A percentile compares a stretch with the other conserved stretches of the same genome.
These are phyloP conservation scores for Poa annua DNA, from an alignment of 176 grass and related monocot genomes.

Conservation along the genomic window DNA sequence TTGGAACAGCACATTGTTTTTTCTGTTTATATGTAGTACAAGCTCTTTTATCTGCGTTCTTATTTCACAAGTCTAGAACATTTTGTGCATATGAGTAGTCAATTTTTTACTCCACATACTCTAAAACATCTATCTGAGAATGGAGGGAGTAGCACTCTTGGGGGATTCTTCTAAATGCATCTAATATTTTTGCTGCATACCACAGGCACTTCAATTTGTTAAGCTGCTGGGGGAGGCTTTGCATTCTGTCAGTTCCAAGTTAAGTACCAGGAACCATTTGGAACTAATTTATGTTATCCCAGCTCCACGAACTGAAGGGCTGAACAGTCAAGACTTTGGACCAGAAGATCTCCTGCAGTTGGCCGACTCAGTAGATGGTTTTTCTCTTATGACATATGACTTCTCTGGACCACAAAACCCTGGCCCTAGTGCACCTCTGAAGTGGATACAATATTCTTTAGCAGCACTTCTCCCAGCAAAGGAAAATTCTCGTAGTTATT, in stretches of 20 bases:
- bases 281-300: constrained; percentile 90
- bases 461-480: constrained; percentile 60
- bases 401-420: constrained; percentile 92
- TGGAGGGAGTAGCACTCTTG: constrained; percentile 22
- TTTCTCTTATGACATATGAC: constrained; percentile 98
- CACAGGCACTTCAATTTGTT: constrained; percentile 81
- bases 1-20: not conserved
- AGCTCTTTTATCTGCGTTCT: not conserved
- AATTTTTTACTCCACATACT: not conserved
- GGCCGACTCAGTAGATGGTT: constrained; percentile 73
- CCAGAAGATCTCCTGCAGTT: constrained; percentile 70
- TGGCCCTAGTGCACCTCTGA: constrained; percentile 86
- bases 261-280: constrained; percentile 52
- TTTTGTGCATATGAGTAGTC: not conserved
- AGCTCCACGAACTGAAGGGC: constrained; percentile 59
- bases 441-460: constrained; percentile 77
- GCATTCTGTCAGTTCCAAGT: constrained; percentile 64
- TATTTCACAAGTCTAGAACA: not conserved
- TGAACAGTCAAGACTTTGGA: constrained; percentile 69
- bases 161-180: not conserved
- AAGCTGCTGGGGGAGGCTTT: constrained; percentile 74
- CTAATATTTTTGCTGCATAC: constrained; percentile 34
- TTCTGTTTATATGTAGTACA: not conserved
- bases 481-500: constrained; percentile 37
- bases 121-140: not conserved